Conservation (phyloP, 768 basidiomycete genomes). For the Leccinellum luteum region DNA sequence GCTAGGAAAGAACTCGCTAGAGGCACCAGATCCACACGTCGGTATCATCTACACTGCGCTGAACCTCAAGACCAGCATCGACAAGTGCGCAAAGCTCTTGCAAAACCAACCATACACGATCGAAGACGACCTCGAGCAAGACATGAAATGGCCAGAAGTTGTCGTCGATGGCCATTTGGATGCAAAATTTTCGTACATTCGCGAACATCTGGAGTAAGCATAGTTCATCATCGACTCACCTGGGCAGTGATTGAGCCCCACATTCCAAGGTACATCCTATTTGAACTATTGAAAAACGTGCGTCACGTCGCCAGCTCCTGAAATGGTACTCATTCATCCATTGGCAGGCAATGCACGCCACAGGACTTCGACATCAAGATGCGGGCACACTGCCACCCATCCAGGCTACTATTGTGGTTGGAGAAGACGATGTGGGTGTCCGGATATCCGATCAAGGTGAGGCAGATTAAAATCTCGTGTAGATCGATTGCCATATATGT, state of each 20-base stretch:
- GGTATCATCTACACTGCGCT: constrained; percentile 83
- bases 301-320: constrained; percentile 22
- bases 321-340: background rate
- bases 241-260: background rate
- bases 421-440: constrained; percentile 69
- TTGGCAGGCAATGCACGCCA: constrained; percentile 69
- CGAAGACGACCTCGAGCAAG: constrained; percentile 37
- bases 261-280: constrained; percentile 68
- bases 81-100: constrained; percentile 62
- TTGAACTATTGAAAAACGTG: constrained; percentile 89
- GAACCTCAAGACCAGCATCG: constrained; percentile 65
- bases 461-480: background rate
- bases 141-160: constrained; percentile 57
- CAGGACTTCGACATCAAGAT: constrained; percentile 47
- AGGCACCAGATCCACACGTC: constrained; percentile 57
- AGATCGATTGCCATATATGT: constrained; percentile 6
- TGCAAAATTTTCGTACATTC: constrained; percentile 77
- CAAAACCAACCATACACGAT: constrained; percentile 44
- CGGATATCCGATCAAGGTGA: constrained; percentile 90
- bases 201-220: constrained; percentile 79
- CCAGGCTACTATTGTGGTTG: constrained; percentile 70
- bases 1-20: constrained; percentile 36
- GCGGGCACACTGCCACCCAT: constrained; percentile 55
- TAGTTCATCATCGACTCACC: background rate
- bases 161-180: constrained; percentile 69